Conservation (phyloP, 2,329 filamentous ascomycete species). For the Ceratocystis ficicola region DNA sequence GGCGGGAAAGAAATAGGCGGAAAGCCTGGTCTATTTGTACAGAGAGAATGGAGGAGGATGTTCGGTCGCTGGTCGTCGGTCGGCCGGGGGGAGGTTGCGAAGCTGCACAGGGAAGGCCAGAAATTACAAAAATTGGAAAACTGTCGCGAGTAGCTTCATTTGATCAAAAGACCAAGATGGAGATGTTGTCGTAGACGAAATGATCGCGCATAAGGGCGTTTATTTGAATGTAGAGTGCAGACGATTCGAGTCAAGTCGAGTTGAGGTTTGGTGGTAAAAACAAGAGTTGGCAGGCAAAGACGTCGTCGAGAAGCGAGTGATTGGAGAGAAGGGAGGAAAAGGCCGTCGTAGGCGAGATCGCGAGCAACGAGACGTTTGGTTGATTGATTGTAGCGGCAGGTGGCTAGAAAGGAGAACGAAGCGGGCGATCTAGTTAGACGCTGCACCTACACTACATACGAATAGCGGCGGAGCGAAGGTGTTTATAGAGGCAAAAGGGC, state of each 20-base stretch:
- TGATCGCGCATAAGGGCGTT: conserved; percentile 14
- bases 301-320: neutral
- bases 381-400: neutral
- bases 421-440: neutral
- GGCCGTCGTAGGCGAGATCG: neutral
- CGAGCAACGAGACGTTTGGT: neutral
- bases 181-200: neutral
- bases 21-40: neutral
- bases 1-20: neutral
- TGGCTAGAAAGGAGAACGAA: neutral
- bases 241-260: neutral
- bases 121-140: conserved; percentile 3
- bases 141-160: conserved; percentile 14
- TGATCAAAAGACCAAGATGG: conserved; percentile 4
- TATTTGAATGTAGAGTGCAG: neutral
- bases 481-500: neutral
- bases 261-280: neutral
- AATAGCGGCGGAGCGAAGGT: neutral
- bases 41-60: neutral
- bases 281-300: neutral
- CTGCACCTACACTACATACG: neutral
- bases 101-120: neutral
- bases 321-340: neutral
- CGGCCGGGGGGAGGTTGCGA: neutral
- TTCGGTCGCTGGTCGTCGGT: neutral